Base-by-base conservation (phyloP, 805 yeast genomes). In the Wickerhamomyces kurtzmanii region DNA sequence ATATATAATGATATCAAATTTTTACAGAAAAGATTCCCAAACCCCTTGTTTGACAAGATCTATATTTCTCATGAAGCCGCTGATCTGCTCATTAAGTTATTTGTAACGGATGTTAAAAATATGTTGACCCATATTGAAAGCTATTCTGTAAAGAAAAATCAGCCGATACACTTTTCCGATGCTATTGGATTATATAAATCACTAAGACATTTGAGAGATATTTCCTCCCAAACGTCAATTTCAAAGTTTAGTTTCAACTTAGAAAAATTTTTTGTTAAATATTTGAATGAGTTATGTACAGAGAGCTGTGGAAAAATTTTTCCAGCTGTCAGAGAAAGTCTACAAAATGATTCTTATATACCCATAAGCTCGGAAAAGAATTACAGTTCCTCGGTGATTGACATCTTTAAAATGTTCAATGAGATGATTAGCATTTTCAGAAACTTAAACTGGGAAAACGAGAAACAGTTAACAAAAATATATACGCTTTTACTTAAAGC, bases 371-470 rank as follows among this genome's bases (percentile, higher is more conserved):
- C 54, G 2, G 56, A 49, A 1, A 56, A 57, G 5, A 43, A 43
- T 1, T 62, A 62, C 42, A 74, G 84, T 34, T 57, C 71, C 3
- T 80, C 89, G 0, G 81, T 79, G 1, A 45, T 68, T 14, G 91
- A 82, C 45, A 64, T 80, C 10, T 78, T 80, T 48, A 62, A 71
- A 8, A 60, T 81, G 47, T 63, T 81, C 20, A 66, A 67, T 33
- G 74, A 74, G 29, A 65, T 72, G 9, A 45, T 82, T 13, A 53
- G 58, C 5, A 59, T 82, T n/a, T 55, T 87, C 24, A 61, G 61
- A 11, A 63, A 62, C 4, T 63, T 83, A 23, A 57, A 67, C 1
- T 87, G 96, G 96, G 52, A 56, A 11, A 63, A 81, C 44, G 66
- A 63, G 27, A 61, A 58, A 29, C 87, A 85, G 39, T 49, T 67